Evolutionary conservation across 805 yeast genomes (phyloP).

Genomic region (Wickerhamomyces mucosus): DNA sequence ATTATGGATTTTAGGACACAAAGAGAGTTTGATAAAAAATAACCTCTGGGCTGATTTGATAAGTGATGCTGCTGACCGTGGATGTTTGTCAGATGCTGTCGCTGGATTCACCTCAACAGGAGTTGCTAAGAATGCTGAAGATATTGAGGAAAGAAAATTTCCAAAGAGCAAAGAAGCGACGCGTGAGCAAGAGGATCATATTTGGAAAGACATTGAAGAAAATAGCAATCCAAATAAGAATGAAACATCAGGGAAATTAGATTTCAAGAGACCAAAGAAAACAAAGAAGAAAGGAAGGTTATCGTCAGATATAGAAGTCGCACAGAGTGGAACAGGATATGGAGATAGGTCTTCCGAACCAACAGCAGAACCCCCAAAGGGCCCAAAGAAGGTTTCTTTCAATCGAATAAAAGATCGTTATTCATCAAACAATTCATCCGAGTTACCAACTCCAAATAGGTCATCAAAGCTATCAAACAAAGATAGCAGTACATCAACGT

Average conservation of each 20-base stretch:
- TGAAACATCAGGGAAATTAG: neutral
- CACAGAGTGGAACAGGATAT: no score
- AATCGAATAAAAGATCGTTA: no score
- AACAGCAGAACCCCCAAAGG: no score
- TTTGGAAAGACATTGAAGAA: neutral
- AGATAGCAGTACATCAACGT: no score
- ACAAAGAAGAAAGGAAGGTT: neutral
- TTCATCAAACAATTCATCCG: no score
- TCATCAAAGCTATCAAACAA: no score
- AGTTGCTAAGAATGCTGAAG: neutral
- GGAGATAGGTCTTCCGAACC: no score
- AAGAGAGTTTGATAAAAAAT: constrained; percentile 52
- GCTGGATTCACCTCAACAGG: constrained; percentile 11
- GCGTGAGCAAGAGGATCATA: neutral
- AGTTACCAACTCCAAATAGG: no score
- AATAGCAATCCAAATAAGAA: neutral
- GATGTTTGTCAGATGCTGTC: constrained; percentile 9
- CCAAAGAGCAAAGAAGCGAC: neutral
- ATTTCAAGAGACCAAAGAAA: neutral
- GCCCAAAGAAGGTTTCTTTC: no score
- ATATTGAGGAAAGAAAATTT: neutral
- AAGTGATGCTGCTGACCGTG: constrained; percentile 50
- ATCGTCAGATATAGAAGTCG: no score
- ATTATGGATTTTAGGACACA: constrained; percentile 85
- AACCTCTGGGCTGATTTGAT: constrained; percentile 67